phyloP scores from a whole-genome alignment of 345 rosid species.

The Isatis tinctoria region DNA sequence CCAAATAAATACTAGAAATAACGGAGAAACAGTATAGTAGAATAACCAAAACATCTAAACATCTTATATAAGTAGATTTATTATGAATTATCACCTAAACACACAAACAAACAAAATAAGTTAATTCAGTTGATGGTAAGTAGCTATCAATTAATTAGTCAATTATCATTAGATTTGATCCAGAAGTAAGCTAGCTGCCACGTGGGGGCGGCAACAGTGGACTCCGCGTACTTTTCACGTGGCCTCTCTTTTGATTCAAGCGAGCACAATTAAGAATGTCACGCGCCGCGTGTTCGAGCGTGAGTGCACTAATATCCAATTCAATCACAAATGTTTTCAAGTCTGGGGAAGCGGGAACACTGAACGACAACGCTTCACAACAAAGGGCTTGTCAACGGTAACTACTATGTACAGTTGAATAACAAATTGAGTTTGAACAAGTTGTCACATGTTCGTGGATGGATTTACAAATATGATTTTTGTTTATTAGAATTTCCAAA shows the following conservation, averaged over 20 bases:
- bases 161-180: conserved; percentile 1
- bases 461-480: not conserved
- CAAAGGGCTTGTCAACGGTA: not conserved
- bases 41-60: not conserved
- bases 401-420: not conserved
- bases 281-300: conserved; percentile 8
- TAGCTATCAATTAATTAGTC: not conserved
- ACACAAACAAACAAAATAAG: not conserved
- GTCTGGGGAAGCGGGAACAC: not conserved
- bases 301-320: not conserved
- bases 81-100: too few species aligned
- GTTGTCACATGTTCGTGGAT: not conserved
- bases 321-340: not conserved
- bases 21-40: not conserved
- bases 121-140: not conserved
- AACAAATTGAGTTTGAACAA: not conserved
- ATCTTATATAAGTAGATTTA: not conserved
- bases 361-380: not conserved
- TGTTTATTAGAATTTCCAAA: not conserved
- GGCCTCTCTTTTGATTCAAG: not conserved
- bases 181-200: not conserved
- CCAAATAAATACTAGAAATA: not conserved
- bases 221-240: not conserved
- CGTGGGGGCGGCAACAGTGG: conserved; percentile 27
- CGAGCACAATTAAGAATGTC: not conserved